Evolutionary conservation across 2,329 filamentous ascomycete genomes (phyloP).

Genomic region (Metarhizium guizhouense): DNA sequence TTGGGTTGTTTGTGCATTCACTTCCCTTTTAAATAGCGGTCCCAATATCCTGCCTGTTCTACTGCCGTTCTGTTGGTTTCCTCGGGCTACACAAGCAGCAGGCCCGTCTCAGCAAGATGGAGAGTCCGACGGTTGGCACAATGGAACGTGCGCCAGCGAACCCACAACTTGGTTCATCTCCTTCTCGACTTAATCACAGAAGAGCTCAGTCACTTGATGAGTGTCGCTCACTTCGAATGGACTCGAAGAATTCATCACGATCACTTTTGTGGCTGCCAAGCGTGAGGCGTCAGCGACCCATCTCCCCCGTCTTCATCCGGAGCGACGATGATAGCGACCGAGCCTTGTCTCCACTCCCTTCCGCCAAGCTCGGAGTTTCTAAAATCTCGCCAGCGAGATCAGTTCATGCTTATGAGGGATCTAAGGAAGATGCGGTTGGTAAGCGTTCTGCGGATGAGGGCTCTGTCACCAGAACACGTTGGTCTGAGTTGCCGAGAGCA

Average conservation of each 20-base stretch:
- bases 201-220: not conserved
- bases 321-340: slow-evolving; percentile 30
- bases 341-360: slow-evolving; percentile 27
- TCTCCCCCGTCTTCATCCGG: slow-evolving; percentile 20
- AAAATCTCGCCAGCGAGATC: not conserved
- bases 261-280: slow-evolving; percentile 13
- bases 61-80: not conserved
- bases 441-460: not conserved
- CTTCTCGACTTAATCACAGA: not conserved
- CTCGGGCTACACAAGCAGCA: not conserved
- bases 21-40: not conserved
- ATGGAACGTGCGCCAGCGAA: not conserved
- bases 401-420: not conserved
- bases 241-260: not conserved
- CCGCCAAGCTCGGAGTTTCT: slow-evolving; percentile 22
- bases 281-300: slow-evolving; percentile 10
- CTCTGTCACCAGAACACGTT: not conserved
- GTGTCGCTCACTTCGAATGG: not conserved
- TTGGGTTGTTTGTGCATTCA: not conserved
- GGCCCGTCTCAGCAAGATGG: not conserved
- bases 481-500: not conserved
- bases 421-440: not conserved
- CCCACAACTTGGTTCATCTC: not conserved
- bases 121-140: not conserved
- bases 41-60: not conserved